phyloP scores from a whole-genome alignment of 169 alveolate genomes.

The Plasmodium ovale region DNA sequence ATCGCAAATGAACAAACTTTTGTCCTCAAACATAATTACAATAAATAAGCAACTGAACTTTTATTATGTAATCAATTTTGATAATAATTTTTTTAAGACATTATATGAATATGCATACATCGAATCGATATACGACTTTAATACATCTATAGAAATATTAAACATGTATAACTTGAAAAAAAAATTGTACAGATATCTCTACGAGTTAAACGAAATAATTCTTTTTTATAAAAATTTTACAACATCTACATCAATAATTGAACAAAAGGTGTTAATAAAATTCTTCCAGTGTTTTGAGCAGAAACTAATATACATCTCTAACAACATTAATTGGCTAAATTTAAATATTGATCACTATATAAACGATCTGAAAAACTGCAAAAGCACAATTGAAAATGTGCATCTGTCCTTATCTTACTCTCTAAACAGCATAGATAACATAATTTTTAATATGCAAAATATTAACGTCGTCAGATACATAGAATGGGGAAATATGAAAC shows the following conservation, averaged over 20 bases:
- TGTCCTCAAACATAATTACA: conserved; percentile 57
- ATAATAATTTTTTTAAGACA: conserved; percentile 48
- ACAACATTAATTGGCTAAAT: conserved; percentile 71
- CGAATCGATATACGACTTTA: conserved; percentile 54
- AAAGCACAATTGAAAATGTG: conserved; percentile 53
- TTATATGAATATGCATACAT: conserved; percentile 69
- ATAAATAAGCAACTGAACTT: conserved; percentile 71
- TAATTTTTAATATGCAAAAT: conserved; percentile 72
- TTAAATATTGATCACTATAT: conserved; percentile 64
- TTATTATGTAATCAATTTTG: conserved; percentile 65
- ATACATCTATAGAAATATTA: conserved; percentile 63
- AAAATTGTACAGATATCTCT: conserved; percentile 59
- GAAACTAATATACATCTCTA: conserved; percentile 64
- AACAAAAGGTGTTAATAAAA: conserved; percentile 63
- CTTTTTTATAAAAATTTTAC: conserved; percentile 59
- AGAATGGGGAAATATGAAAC: conserved; percentile 61
- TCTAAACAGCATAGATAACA: conserved; percentile 61
- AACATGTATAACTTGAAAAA: conserved; percentile 56
- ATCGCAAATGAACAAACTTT: conserved; percentile 65
- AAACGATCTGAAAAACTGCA: conserved; percentile 58
- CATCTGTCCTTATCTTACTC: conserved; percentile 59
- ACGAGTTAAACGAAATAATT: conserved; percentile 62
- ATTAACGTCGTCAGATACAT: conserved; percentile 51
- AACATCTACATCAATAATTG: conserved; percentile 26
- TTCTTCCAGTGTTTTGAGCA: conserved; percentile 61